Base-by-base conservation (phyloP, 2,329 filamentous ascomycete species). In the Plectosphaerella plurivora region DNA sequence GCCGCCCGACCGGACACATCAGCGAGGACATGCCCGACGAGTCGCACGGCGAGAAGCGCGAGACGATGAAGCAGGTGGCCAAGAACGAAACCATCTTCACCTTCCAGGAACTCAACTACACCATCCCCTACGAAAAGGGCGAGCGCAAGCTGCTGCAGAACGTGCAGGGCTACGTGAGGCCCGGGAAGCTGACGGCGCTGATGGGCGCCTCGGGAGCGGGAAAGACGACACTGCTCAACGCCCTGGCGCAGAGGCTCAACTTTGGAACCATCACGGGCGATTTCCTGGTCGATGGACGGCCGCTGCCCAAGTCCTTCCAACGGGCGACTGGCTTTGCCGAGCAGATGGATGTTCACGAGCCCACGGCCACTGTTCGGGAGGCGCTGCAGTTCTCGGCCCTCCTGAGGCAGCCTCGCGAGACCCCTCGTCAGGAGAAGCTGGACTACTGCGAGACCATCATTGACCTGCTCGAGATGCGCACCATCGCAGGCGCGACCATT, bases 131-230 rank as follows among this genome's bases (percentile, higher is more conserved):
- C 55, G 88, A 90, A 61, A 76, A 77, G 3, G 82, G 89, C 49
- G 70, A 79, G n/a, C 79, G 87, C 18, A 81, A 84, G 47, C 79
- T 94, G 51, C 72, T 94, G 18, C 82, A 91, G 54, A 78, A 91
- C 55, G 86, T 93, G 1, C 85, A 92, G 60, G 89, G 89, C n/a
- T 93, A 86, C 76, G 88, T 94, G 44, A 88, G 89, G 55, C 89
- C 90, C 1, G 89, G 89, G 33, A 91, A 87, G 50, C 70, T 92
- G 48, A 92, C 88, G 10, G 89, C 88, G 9, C 76, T 92, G 1
- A 93, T 93, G 89, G 87, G 76, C 36, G 73, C 75, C 20, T 77
- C 75, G 42, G 70, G 73, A 45, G 67, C 71, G 35, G 89, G 89
- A 49, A 91, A 92, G 67, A 92, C 87, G 0, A 90, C 88, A 0